Conservation (phyloP, 345 rosid genomes). For the Salix brachista region DNA sequence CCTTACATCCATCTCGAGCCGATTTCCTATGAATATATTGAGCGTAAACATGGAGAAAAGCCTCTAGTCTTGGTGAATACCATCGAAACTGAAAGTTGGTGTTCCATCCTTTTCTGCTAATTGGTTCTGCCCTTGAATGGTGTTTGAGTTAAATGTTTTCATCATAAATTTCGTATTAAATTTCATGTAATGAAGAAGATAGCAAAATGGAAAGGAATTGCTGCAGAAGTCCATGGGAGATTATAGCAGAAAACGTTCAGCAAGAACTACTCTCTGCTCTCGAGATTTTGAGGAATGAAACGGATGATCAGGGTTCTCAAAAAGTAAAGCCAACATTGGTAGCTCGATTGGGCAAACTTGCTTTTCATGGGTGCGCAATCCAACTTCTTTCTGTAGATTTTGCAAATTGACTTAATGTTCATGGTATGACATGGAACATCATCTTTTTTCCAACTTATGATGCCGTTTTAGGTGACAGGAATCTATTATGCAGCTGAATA, state of each 20-base stretch:
- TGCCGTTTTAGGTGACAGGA: no score
- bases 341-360: slow-evolving; percentile 55
- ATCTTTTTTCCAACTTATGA: no score
- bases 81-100: slow-evolving; percentile 27
- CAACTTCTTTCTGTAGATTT: not conserved
- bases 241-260: slow-evolving; percentile 42
- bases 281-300: slow-evolving; percentile 27
- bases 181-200: slow-evolving; percentile 12
- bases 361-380: slow-evolving; percentile 42
- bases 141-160: no score
- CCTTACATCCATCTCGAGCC: slow-evolving; percentile 33
- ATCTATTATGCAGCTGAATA: not conserved
- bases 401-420: not conserved
- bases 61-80: slow-evolving; percentile 35
- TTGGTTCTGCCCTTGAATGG: not conserved
- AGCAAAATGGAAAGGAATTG: slow-evolving; percentile 12
- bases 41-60: slow-evolving; percentile 27
- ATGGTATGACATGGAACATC: no score
- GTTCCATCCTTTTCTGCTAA: not conserved
- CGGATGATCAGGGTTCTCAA: slow-evolving; percentile 10
- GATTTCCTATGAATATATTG: slow-evolving; percentile 29
- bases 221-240: slow-evolving; percentile 32
- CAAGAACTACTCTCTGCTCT: slow-evolving; percentile 43
- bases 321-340: slow-evolving; percentile 39
- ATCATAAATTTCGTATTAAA: not conserved